A percentile compares a stretch with the other conserved stretches of the same genome.
Evolutionary conservation across 2,329 filamentous ascomycete species (phyloP).

Genomic region (Beauveria bassiana): DNA sequence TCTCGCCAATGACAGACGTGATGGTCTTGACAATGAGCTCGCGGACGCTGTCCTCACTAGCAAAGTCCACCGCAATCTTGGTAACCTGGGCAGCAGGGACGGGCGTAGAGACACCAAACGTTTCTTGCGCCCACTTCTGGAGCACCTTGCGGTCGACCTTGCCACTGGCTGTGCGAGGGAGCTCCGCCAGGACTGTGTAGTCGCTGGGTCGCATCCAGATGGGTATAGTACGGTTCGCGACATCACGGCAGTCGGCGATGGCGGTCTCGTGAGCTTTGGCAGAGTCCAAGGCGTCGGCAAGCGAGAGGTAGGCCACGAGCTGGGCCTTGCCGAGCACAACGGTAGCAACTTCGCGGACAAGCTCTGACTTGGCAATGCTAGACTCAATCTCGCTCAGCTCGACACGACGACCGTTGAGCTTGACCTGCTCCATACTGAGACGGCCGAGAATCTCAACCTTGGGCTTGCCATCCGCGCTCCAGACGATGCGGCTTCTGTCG

Average conservation of each 20-base stretch:
- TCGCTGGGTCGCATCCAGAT: slow-evolving; percentile 9
- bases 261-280: neutral
- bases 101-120: neutral
- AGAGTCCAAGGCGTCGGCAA: neutral
- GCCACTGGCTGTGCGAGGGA: slow-evolving; percentile 11
- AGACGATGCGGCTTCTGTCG: slow-evolving; percentile 8
- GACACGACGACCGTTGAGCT: slow-evolving; percentile 12
- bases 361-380: slow-evolving; percentile 6
- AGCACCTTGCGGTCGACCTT: slow-evolving; percentile 11
- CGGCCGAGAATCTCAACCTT: slow-evolving; percentile 11
- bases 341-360: slow-evolving; percentile 26
- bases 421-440: slow-evolving; percentile 10
- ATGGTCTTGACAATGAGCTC: neutral
- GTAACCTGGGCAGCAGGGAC: neutral
- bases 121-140: slow-evolving; percentile 4
- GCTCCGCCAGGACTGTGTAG: slow-evolving; percentile 9
- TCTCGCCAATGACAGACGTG: slow-evolving; percentile 4
- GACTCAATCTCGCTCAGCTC: slow-evolving; percentile 11
- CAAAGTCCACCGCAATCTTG: neutral
- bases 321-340: slow-evolving; percentile 34
- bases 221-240: slow-evolving; percentile 7
- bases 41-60: slow-evolving; percentile 6
- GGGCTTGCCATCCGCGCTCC: slow-evolving; percentile 6
- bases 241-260: slow-evolving; percentile 7
- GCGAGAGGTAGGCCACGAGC: slow-evolving; percentile 10